Evolutionary conservation across 176 grass and related monocot genomes (phyloP), one percentile per base, ranked within the genome.

Genomic region (Avena atlantica): DNA sequence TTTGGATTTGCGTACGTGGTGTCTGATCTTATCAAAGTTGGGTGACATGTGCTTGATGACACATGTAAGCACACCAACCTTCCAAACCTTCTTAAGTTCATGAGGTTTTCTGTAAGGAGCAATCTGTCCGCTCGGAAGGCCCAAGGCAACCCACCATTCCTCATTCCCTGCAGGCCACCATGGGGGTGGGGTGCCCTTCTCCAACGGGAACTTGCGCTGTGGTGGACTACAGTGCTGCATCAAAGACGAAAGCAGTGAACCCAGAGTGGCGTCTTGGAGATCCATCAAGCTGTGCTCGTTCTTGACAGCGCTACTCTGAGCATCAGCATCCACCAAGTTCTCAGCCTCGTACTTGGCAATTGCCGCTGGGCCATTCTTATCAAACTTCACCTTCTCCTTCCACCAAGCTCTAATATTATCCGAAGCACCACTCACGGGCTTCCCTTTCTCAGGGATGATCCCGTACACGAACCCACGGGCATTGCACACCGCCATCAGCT

Each of bases 381-480:
- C 97, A 81, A 99, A 99, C 89, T 86, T 96, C 37, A 99, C 97
- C 86, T 96, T 99, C 79, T 99, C 97, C 89, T 99, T 99, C 97
- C 97, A 99, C 97, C 97, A 99, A 49, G 94, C 97, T 84, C 97
- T 91, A 55, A 99, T 92, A 14, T 99, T 99, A 79, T 99, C 97
- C 0, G 97, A 99, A 19, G 97, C 90, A 0, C 97, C 97, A 11
- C 94, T 94, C 4, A 99, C 92, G 21, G 97, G 94, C 86, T 99
- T 99, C 49, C 97, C 97, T 77, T 99, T 96, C 10, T 96, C 92
- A 3, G 94, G 94, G 69, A 99, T 94, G 66, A 99, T 94, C 77
- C 97, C 97, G 4, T 99, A 99, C 6, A 99, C 92, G 16, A 99
- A 99, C 27, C 94, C 97, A 0, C 94, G 92, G 0, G 90, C 97